phyloP scores from a whole-genome alignment of 2,329 filamentous ascomycete species.

The Escovopsis sp. region DNA sequence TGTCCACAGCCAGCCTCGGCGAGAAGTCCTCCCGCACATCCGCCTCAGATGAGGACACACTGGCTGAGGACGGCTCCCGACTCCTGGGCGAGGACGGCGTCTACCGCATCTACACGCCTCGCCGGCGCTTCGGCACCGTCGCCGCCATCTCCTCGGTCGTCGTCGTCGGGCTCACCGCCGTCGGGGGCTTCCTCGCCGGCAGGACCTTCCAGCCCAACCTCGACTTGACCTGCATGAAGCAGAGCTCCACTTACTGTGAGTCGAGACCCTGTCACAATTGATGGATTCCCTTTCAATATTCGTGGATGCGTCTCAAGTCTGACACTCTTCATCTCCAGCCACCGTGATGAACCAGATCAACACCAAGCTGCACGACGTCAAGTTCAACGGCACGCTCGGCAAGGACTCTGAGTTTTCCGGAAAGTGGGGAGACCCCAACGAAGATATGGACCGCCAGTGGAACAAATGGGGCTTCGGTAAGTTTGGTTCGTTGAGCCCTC shows the following conservation, averaged over 20 bases:
- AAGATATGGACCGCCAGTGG: slow-evolving; percentile 1
- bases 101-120: not conserved
- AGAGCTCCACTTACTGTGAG: not conserved
- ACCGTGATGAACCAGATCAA: not conserved
- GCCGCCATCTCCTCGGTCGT: not conserved
- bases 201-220: not conserved
- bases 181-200: not conserved
- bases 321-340: not conserved
- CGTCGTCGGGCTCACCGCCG: not conserved
- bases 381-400: slow-evolving; percentile 1
- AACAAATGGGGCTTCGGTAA: slow-evolving; percentile 2
- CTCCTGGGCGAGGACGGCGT: not conserved
- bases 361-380: not conserved
- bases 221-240: not conserved
- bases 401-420: slow-evolving; percentile 1
- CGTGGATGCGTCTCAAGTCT: not conserved
- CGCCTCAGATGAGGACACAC: not conserved
- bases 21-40: not conserved
- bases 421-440: slow-evolving; percentile 1
- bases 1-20: not conserved
- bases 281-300: not conserved
- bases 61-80: not conserved
- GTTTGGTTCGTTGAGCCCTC: slow-evolving; percentile 1
- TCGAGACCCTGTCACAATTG: not conserved
- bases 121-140: not conserved